A percentile compares a stretch with the other conserved stretches of the same genome.
These are phyloP conservation scores for Penicillium polonicum DNA, from an alignment of 2,329 filamentous ascomycete species.

Conservation along the genomic window DNA sequence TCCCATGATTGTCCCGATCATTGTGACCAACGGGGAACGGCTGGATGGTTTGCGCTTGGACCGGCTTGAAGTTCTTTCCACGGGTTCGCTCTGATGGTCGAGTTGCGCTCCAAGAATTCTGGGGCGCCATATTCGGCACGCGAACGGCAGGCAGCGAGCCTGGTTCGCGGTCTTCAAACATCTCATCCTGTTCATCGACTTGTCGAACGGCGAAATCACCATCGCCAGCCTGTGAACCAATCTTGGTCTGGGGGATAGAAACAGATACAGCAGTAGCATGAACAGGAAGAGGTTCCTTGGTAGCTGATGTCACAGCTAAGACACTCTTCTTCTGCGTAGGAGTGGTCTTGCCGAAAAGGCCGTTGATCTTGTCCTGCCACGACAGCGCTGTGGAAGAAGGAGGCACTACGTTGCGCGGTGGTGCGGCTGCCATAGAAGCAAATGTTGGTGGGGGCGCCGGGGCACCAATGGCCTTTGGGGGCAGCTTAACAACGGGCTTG, in stretches of 20 bases:
- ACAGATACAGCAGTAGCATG: constrained; percentile 63
- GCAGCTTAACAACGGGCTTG: constrained; percentile 77
- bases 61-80: constrained; percentile 53
- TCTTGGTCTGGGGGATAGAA: constrained; percentile 58
- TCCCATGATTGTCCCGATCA: constrained; percentile 40
- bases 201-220: constrained; percentile 60
- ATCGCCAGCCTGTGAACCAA: constrained; percentile 39
- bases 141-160: constrained; percentile 71
- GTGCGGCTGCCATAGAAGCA: constrained; percentile 45
- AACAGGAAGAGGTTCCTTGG: constrained; percentile 65
- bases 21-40: constrained; percentile 42
- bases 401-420: constrained; percentile 38
- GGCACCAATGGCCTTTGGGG: constrained; percentile 54
- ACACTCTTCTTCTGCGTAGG: constrained; percentile 51
- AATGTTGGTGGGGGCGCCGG: constrained; percentile 48
- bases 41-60: constrained; percentile 53
- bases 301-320: constrained; percentile 65
- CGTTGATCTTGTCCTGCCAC: constrained; percentile 85
- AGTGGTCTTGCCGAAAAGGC: constrained; percentile 65
- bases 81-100: constrained; percentile 34
- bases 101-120: constrained; percentile 61
- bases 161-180: constrained; percentile 78
- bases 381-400: constrained; percentile 49
- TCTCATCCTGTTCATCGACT: constrained; percentile 75
- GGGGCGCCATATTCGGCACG: constrained; percentile 63